Conservation (phyloP, 2,329 filamentous ascomycete genomes). For the Fusarium newnesense region DNA sequence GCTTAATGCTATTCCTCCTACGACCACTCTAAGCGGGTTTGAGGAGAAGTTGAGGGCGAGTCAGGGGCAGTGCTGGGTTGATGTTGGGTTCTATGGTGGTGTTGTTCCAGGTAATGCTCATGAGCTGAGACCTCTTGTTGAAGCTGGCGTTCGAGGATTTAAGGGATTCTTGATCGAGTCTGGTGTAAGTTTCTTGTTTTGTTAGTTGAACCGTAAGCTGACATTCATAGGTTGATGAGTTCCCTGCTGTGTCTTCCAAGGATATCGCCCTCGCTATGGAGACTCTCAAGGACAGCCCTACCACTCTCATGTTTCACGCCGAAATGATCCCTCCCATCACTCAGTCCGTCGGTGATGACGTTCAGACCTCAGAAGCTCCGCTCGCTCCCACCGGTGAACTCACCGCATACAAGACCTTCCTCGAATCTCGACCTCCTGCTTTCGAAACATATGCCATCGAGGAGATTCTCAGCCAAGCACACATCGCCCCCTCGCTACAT, state of each 20-base stretch:
- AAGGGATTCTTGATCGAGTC: slow-evolving; percentile 98
- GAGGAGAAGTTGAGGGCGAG: slow-evolving; percentile 88
- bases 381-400: slow-evolving; percentile 76
- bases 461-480: slow-evolving; percentile 84
- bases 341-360: slow-evolving; percentile 80
- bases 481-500: slow-evolving; percentile 81
- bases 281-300: slow-evolving; percentile 81
- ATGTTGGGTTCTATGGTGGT: slow-evolving; percentile 98
- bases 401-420: slow-evolving; percentile 86
- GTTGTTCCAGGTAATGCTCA: slow-evolving; percentile 88
- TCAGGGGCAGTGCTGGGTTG: slow-evolving; percentile 92
- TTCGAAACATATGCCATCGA: slow-evolving; percentile 94
- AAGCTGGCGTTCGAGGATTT: slow-evolving; percentile 90
- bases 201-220: slow-evolving; percentile 4
- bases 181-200: slow-evolving; percentile 70
- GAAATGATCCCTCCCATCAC: slow-evolving; percentile 95
- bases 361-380: slow-evolving; percentile 75
- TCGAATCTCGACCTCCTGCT: slow-evolving; percentile 85
- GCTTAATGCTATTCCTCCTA: slow-evolving; percentile 94
- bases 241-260: slow-evolving; percentile 83
- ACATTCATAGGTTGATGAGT: slow-evolving; percentile 81
- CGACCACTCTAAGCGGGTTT: slow-evolving; percentile 85
- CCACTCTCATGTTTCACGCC: slow-evolving; percentile 98
- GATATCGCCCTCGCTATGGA: slow-evolving; percentile 86
- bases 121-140: slow-evolving; percentile 82